Conservation (phyloP, 1,284 basidiomycete species). For the Irpex lacteus region DNA sequence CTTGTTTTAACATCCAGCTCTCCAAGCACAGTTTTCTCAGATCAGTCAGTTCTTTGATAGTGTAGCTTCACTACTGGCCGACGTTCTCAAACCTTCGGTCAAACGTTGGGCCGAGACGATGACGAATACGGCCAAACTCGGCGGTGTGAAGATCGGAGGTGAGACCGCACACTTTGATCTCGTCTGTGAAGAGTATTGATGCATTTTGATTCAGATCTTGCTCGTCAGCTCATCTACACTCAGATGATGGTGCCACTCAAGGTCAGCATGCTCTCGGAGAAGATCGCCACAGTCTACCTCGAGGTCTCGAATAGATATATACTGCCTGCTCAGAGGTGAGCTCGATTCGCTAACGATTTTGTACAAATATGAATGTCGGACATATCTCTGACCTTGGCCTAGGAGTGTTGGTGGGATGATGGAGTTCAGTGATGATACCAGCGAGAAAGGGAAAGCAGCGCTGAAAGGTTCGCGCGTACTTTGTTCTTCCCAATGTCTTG, state of each 20-base stretch:
- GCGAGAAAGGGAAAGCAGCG: not conserved
- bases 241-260: not conserved
- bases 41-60: not conserved
- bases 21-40: not conserved
- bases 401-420: not conserved
- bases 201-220: not conserved
- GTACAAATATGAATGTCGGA: not conserved
- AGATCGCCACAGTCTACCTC: not conserved
- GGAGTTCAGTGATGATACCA: not conserved
- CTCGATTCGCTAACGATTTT: not conserved
- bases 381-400: not conserved
- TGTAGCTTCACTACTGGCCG: not conserved
- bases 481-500: not conserved
- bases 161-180: not conserved
- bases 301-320: not conserved
- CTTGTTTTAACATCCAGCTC: not conserved
- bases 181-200: not conserved
- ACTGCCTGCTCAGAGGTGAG: not conserved
- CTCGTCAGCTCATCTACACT: not conserved
- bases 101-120: not conserved
- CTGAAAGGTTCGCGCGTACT: not conserved
- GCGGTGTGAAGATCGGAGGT: not conserved
- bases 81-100: not conserved
- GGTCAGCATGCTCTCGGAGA: not conserved
- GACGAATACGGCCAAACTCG: not conserved